Evolutionary conservation across 306 rosid genomes (phyloP).

Genomic region (Bauhinia variegata): DNA sequence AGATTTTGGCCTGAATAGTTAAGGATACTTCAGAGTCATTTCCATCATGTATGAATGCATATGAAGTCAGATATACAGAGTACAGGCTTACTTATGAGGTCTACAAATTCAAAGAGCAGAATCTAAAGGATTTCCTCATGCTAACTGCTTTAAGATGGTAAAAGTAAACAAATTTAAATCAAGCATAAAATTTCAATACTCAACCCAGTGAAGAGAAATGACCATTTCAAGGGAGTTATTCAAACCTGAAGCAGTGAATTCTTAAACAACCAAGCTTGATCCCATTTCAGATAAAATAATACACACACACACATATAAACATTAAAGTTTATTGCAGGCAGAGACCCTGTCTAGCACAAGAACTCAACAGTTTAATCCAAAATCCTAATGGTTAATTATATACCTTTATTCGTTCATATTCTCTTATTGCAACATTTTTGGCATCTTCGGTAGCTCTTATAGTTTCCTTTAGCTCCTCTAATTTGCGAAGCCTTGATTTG

Average conservation of each 20-base stretch:
- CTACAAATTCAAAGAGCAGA: not conserved
- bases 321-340: not conserved
- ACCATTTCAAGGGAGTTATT: not conserved
- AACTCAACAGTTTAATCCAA: slow-evolving; percentile 14
- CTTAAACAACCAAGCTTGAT: not conserved
- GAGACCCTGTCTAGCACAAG: not conserved
- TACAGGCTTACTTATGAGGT: not conserved
- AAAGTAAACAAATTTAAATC: too few species aligned
- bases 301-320: not conserved
- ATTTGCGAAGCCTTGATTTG: slow-evolving; percentile 70
- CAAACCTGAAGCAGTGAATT: slow-evolving; percentile 6
- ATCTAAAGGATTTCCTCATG: not conserved
- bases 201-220: not conserved
- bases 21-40: not conserved
- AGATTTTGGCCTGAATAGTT: not conserved
- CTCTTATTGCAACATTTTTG: slow-evolving; percentile 76
- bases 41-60: not conserved
- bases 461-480: slow-evolving; percentile 88
- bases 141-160: too few species aligned
- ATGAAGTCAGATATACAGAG: too few species aligned
- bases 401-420: slow-evolving; percentile 94
- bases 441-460: slow-evolving; percentile 80
- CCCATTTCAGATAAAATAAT: slow-evolving; percentile 9
- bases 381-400: not conserved
- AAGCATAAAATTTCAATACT: too few species aligned